Conservation (phyloP, 23 red algal genomes). For the Rhodosorus marinus region DNA sequence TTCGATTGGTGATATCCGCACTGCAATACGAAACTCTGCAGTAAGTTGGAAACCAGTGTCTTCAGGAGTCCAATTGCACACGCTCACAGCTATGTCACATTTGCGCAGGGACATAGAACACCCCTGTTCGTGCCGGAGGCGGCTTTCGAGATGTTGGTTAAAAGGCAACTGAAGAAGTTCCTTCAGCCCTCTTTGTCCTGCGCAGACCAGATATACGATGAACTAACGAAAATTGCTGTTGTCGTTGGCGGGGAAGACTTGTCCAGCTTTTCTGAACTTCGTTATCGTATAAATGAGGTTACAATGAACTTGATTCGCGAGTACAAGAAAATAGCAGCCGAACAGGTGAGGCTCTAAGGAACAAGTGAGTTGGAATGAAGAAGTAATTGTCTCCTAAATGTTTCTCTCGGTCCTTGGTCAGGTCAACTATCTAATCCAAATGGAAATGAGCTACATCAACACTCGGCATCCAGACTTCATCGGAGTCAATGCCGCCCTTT, state of each 20-base stretch:
- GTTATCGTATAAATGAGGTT: constrained; percentile 32
- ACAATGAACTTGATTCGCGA: constrained; percentile 39
- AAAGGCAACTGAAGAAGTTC: constrained; percentile 66
- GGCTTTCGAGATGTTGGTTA: constrained; percentile 79
- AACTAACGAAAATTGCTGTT: constrained; percentile 45
- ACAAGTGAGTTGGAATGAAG: no score
- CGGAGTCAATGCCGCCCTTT: constrained; percentile 31
- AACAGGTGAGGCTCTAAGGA: constrained; percentile 20
- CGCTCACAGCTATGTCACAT: no score
- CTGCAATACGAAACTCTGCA: constrained; percentile 91
- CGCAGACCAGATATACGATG: constrained; percentile 84
- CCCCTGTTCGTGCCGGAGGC: constrained; percentile 90
- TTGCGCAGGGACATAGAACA: constrained; percentile 78
- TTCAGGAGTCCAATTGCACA: no score
- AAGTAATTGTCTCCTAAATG: no score
- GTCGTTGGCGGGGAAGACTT: constrained; percentile 43
- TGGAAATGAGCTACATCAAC: constrained; percentile 94
- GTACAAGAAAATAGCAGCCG: constrained; percentile 51
- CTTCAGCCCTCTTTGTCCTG: constrained; percentile 55
- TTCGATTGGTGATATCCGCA: constrained; percentile 82
- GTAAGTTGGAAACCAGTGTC: no score
- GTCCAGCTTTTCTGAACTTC: constrained; percentile 44
- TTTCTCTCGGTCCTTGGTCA: no score
- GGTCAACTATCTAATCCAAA: constrained; percentile 60
- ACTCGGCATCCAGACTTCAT: constrained; percentile 91